A percentile compares a stretch with the other conserved stretches of the same genome.
These are phyloP conservation scores for Solanum phureja DNA, from an alignment of 257 asterid genomes.

Conservation along the genomic window DNA sequence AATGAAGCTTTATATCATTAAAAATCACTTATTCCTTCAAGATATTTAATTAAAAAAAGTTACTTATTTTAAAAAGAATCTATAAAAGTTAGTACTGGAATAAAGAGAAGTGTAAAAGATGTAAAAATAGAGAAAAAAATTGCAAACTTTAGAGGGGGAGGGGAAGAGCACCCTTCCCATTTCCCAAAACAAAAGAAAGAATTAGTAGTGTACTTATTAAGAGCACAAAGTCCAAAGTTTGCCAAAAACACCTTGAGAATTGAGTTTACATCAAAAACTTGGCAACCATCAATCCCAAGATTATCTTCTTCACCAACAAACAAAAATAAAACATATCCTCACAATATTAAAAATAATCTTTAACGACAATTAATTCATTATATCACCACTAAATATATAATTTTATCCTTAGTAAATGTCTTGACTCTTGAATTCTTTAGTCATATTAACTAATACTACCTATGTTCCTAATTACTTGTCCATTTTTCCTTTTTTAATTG, in stretches of 20 bases:
- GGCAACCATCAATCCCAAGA: constrained; percentile 45
- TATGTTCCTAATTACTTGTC: too few relatives aligned
- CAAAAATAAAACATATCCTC: neutral
- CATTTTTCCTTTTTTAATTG: too few relatives aligned
- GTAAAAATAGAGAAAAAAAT: neutral
- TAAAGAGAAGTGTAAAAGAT: neutral
- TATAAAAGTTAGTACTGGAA: neutral
- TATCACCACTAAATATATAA: too few relatives aligned
- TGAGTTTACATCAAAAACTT: constrained; percentile 10
- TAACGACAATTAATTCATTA: too few relatives aligned
- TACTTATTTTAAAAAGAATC: neutral
- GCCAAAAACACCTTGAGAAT: constrained; percentile 45
- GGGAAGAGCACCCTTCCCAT: constrained; percentile 16
- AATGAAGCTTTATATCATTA: neutral
- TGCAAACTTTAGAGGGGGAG: neutral
- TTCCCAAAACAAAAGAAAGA: constrained; percentile 34
- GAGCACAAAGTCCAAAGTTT: constrained; percentile 29
- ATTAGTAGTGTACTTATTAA: neutral
- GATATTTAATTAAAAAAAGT: too few relatives aligned
- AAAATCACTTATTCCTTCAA: neutral
- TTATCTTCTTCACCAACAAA: neutral
- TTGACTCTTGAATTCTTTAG: too few relatives aligned
- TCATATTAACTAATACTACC: too few relatives aligned
- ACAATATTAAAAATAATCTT: too few relatives aligned
- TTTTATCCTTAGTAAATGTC: too few relatives aligned